Base-by-base conservation (phyloP, 202 grass and related monocot genomes). In the Miscanthus sacchariflorus region DNA sequence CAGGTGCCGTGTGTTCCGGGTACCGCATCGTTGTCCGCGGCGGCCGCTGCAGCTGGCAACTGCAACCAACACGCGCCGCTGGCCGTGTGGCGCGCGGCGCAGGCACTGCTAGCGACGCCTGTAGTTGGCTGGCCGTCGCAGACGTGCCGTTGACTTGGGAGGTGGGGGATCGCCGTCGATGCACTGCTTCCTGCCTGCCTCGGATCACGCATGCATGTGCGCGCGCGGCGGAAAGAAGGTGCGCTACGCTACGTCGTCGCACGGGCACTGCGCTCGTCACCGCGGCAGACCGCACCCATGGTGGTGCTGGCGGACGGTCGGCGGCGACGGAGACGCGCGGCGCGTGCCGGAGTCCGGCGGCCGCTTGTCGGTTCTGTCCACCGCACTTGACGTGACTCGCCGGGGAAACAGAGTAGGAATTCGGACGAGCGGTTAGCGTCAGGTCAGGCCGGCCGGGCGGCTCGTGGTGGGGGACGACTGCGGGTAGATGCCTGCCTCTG, bases 121-220 rank as follows among this genome's bases (percentile, higher is more conserved):
- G 19, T 9, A n/a, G 54, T n/a, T 59, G 54, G 54, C 54, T n/a
- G 54, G 18, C 54, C 19, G 19, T 59, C 19, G 54, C 54, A 9
- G 54, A n/a, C 54, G 7, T 9, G 54, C 19, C 0, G 45, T 52
- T 52, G 74, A 76, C 74, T 11, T 17, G 46, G 46, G 74, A 2
- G 74, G 74, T 76, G 25, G 15, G 25, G 74, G 73, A 21, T 54
- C 74, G 15, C 74, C 74, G 73, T 76, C 72, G 72, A 24, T 61
- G 56, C 56, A n/a, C 21, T 0, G 50, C 50, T 56, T 45, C 44
- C 45, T 48, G 7, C 43, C 43, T 48, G 3, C 45, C 45, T 48
- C 9, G 45, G 12, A 48, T 48, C 45, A 46, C 0, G 45, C 12
- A 56, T 19, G 19, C 21, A 45, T 17, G 72, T 4, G 43, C 43